Base-by-base conservation (phyloP, 1,139 yeast genomes). In the Zygoascus hellenicus region DNA sequence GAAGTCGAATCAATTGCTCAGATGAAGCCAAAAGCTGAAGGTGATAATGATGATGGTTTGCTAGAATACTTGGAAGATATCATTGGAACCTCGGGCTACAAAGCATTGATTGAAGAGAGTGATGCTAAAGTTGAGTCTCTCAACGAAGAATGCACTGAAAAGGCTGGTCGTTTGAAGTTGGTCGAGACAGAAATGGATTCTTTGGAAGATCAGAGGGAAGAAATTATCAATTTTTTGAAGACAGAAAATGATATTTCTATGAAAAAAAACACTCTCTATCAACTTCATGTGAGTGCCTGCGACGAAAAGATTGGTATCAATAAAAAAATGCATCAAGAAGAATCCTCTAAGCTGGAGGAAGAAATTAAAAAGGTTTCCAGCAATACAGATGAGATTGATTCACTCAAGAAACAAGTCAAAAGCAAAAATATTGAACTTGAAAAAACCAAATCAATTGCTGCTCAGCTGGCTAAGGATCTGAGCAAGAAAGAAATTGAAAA, bases 1-100 rank as follows among this genome's bases (percentile, higher is more conserved):
- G 99, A 94, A 64, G 98, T 94, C 35, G 99, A 94, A 67, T 84
- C 92, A 50, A 94, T 94, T 61, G 97, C 98, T 0, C 97, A 92
- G 64, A 94, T 94, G 99, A 90, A 90, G 61, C 86, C 98, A 9
- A 92, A 92, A 61, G 97, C 97, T 0, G 97, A 92, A 59, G 78
- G 75, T 46, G 96, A 89, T 48, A 81, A 80, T 55, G 98, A 92
- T 57, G 98, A 92, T 62, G 99, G 99, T 0, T 70, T 94, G 32
- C 67, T 94, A 42, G 99, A 94, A 61, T 94, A 92, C 63, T 69
- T 94, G 51, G 99, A 94, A 62, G 98, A 94, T 69, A 92, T 94
- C 46, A 92, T 94, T 49, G 99, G 98, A 2, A 94, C 99, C 0
- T 75, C 97, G 0, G 76, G 77, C 46, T 94, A 90, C 62, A 90